phyloP scores from a whole-genome alignment of 164 flowering plant genomes.

The Magnolia changhungtana region DNA sequence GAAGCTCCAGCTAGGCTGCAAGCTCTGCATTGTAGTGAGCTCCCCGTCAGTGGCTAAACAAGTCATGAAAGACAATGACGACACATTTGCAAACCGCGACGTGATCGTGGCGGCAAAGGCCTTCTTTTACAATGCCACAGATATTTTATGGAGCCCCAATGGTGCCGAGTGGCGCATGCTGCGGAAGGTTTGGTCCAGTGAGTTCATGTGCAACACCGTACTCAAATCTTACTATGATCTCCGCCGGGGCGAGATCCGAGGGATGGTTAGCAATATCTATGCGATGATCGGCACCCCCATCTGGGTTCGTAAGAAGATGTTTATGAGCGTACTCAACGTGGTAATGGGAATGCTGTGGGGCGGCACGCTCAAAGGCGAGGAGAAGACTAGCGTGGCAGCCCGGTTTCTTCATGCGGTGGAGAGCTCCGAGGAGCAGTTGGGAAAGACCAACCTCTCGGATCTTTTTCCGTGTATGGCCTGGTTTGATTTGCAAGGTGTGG shows the following conservation, averaged over 20 bases:
- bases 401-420: constrained; percentile 34
- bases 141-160: constrained; percentile 38
- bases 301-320: constrained; percentile 40
- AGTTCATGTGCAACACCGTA: constrained; percentile 28
- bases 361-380: constrained; percentile 29
- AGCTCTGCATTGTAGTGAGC: constrained; percentile 33
- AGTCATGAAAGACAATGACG: constrained; percentile 38
- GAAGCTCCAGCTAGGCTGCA: constrained; percentile 36
- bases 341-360: constrained; percentile 56
- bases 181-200: constrained; percentile 39
- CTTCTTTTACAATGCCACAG: constrained; percentile 31
- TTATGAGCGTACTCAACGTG: constrained; percentile 37
- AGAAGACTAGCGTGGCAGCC: constrained; percentile 25
- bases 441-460: constrained; percentile 51
- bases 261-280: constrained; percentile 20
- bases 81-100: constrained; percentile 42
- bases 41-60: constrained; percentile 33
- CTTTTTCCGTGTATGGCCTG: constrained; percentile 39
- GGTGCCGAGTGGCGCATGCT: constrained; percentile 46
- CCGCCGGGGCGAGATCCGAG: constrained; percentile 32
- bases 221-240: constrained; percentile 33
- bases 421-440: constrained; percentile 32
- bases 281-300: constrained; percentile 26
- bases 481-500: constrained; percentile 52
- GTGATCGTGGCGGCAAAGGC: constrained; percentile 24